phyloP scores from a whole-genome alignment of 331 rosid genomes.

The Spiraea crenata region DNA sequence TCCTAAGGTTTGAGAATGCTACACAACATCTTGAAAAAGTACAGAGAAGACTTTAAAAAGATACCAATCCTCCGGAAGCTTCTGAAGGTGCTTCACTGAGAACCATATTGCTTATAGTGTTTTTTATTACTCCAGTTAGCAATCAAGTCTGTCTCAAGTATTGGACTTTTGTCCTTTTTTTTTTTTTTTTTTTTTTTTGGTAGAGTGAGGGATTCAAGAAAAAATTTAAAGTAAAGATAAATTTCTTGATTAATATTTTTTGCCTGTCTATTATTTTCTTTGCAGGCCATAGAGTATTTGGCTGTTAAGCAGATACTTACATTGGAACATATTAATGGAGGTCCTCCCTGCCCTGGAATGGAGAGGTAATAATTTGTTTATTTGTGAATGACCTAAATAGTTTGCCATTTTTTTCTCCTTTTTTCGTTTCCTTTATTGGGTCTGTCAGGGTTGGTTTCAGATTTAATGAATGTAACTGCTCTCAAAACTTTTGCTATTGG shows the following conservation, averaged over 20 bases:
- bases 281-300: slow-evolving; percentile 86
- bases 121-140: slow-evolving; percentile 15
- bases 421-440: background rate
- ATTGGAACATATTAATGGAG: slow-evolving; percentile 74
- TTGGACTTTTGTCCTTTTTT: background rate
- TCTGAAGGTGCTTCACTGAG: slow-evolving; percentile 64
- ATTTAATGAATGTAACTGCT: background rate
- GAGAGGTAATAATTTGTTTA: slow-evolving; percentile 62
- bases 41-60: slow-evolving; percentile 89
- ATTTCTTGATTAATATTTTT: background rate
- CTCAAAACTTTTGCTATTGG: background rate
- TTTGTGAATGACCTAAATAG: background rate
- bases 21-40: slow-evolving; percentile 87
- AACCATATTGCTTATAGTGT: background rate
- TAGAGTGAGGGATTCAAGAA: slow-evolving; percentile 18
- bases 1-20: slow-evolving; percentile 92
- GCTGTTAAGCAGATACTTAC: slow-evolving; percentile 75
- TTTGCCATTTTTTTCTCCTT: background rate
- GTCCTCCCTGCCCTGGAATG: slow-evolving; percentile 93
- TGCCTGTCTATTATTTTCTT: slow-evolving; percentile 20
- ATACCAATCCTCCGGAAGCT: slow-evolving; percentile 96
- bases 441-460: background rate
- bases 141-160: too few relatives aligned
- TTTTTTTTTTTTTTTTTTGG: background rate
- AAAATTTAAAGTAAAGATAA: slow-evolving; percentile 6